These are phyloP conservation scores for Salvia hispanica DNA, from an alignment of 257 asterid species.

Conservation along the genomic window DNA sequence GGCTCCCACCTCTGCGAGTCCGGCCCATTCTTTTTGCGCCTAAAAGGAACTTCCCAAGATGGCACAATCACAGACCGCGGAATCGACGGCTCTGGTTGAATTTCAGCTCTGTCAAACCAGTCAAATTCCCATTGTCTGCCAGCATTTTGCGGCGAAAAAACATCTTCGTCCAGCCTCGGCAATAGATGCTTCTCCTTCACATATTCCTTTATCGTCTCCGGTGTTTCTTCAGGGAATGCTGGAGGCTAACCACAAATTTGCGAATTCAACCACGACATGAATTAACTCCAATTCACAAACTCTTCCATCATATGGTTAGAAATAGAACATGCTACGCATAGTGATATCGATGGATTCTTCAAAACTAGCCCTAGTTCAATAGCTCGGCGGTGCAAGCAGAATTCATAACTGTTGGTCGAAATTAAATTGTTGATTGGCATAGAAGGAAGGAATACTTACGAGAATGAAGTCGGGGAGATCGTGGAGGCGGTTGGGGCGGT, in stretches of 20 bases:
- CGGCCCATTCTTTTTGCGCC: conserved; percentile 50
- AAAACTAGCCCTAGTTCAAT: conserved; percentile 27
- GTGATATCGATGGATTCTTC: background rate
- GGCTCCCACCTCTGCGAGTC: conserved; percentile 76
- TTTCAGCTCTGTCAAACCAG: conserved; percentile 88
- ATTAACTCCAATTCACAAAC: conserved; percentile 16
- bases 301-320: conserved; percentile 6
- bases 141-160: conserved; percentile 71
- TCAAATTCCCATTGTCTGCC: conserved; percentile 99
- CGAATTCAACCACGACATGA: background rate
- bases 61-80: conserved; percentile 85
- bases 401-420: background rate
- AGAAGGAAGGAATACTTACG: conserved; percentile 45
- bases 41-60: conserved; percentile 84
- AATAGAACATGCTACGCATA: conserved; percentile 11
- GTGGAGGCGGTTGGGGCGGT: conserved; percentile 55
- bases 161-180: conserved; percentile 81
- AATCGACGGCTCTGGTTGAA: conserved; percentile 72
- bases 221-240: conserved; percentile 87
- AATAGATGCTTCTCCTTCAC: conserved; percentile 65
- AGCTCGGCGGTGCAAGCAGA: background rate
- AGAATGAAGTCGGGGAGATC: conserved; percentile 81
- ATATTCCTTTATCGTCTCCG: conserved; percentile 64
- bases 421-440: background rate
- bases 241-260: conserved; percentile 69